These are phyloP conservation scores for Cyberlindnera sargentensis DNA, from an alignment of 805 yeast species.

Conservation along the genomic window DNA sequence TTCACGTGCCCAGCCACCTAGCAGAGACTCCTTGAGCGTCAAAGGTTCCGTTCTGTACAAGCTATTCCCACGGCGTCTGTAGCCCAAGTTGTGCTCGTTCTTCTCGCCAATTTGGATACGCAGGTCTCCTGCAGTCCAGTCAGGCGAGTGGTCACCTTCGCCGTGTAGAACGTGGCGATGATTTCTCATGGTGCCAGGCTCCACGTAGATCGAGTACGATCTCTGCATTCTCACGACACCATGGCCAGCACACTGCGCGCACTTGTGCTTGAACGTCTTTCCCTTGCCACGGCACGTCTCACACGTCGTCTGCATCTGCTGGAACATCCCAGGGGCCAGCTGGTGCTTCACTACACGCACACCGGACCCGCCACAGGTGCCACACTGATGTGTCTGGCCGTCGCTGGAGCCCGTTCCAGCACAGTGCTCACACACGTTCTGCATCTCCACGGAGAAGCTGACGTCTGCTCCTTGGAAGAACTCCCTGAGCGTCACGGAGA, in stretches of 20 bases:
- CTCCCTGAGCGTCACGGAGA: constrained; percentile 54
- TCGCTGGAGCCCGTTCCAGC: constrained; percentile 83
- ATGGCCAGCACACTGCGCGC: constrained; percentile 64
- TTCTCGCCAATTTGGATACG: constrained; percentile 55
- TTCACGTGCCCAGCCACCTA: constrained; percentile 75
- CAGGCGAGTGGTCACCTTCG: constrained; percentile 83
- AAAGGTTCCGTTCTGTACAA: constrained; percentile 78
- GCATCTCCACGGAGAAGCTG: constrained; percentile 59
- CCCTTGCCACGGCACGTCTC: constrained; percentile 80
- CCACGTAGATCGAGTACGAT: constrained; percentile 51
- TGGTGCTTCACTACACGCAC: constrained; percentile 57
- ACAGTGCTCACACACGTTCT: constrained; percentile 71
- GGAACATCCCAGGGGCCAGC: constrained; percentile 86
- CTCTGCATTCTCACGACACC: constrained; percentile 54
- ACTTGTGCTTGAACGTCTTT: constrained; percentile 50
- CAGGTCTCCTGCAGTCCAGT: constrained; percentile 75
- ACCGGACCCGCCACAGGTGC: constrained; percentile 72
- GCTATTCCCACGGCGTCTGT: constrained; percentile 67
- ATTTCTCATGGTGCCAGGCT: constrained; percentile 64
- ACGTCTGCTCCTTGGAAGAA: constrained; percentile 63
- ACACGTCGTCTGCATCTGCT: constrained; percentile 74
- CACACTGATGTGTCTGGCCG: constrained; percentile 60
- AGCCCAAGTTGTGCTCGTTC: constrained; percentile 60
- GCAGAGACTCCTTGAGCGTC: constrained; percentile 59
- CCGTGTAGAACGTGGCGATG: constrained; percentile 54